Evolutionary conservation across 176 grass and related monocot genomes (phyloP).

Genomic region (Tuctoria greenei): DNA sequence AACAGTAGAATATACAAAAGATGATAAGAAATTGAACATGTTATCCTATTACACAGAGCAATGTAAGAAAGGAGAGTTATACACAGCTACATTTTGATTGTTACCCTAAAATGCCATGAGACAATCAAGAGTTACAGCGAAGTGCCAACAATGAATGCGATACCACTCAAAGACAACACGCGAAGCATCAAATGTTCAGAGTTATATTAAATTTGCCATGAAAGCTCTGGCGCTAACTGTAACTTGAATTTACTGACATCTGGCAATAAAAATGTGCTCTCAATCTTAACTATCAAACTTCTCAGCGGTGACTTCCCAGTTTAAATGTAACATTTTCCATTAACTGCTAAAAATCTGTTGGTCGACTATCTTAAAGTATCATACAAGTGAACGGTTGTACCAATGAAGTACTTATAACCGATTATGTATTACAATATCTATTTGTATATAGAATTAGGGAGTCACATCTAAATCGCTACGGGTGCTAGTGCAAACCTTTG

Average conservation of each 20-base stretch:
- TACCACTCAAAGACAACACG: neutral
- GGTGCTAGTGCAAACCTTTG: conserved; percentile 38
- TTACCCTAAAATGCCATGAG: too few relatives aligned
- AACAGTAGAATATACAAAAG: neutral
- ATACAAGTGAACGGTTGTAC: neutral
- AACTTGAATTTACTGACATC: neutral
- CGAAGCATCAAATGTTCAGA: neutral
- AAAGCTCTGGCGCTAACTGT: neutral
- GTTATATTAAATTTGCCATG: neutral
- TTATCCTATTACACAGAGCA: neutral
- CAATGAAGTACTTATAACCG: neutral
- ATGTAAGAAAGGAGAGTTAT: neutral
- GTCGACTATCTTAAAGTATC: neutral
- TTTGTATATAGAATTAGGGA: too few relatives aligned
- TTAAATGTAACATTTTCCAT: neutral
- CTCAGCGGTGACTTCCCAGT: neutral
- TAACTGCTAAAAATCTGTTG: neutral
- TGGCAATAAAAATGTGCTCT: neutral
- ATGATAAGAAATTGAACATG: neutral
- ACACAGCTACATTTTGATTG: too few relatives aligned
- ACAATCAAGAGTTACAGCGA: too few relatives aligned
- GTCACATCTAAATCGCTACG: neutral
- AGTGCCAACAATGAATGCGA: too few relatives aligned
- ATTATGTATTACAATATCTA: too few relatives aligned
- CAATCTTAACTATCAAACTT: neutral